phyloP scores from a whole-genome alignment of 2,329 filamentous ascomycete genomes.

The Plenodomus tracheiphilus region DNA sequence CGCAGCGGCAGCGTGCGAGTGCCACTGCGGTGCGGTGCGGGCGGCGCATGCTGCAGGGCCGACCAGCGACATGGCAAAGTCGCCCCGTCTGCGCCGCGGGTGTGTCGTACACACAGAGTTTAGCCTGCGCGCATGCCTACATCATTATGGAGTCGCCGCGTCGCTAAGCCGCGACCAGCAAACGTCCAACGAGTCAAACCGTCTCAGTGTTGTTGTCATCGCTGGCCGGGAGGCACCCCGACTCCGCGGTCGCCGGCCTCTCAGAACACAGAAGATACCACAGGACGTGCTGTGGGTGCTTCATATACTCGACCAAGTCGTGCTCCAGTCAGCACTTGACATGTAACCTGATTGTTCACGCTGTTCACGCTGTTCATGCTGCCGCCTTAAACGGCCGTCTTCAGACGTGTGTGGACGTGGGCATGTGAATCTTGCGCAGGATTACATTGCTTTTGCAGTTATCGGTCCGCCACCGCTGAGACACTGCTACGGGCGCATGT shows the following conservation, averaged over 20 bases:
- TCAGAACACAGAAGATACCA: no score
- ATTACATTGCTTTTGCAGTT: not conserved
- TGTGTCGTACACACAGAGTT: not conserved
- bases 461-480: not conserved
- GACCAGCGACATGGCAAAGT: not conserved
- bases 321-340: not conserved
- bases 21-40: no score
- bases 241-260: constrained; percentile 4
- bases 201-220: constrained; percentile 24
- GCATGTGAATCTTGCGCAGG: not conserved
- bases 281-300: not conserved
- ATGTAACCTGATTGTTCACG: no score
- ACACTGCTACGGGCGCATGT: not conserved
- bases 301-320: no score
- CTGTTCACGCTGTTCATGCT: not conserved
- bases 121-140: constrained; percentile 15
- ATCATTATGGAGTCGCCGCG: constrained; percentile 25
- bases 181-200: constrained; percentile 25
- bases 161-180: constrained; percentile 24
- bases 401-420: not conserved
- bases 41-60: no score
- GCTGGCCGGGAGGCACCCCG: not conserved
- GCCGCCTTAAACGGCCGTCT: not conserved
- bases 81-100: not conserved
- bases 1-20: not conserved